A percentile compares a stretch with the other conserved stretches of the same genome.
Evolutionary conservation across 306 rosid species (phyloP).

Genomic region (Parietaria judaica): DNA sequence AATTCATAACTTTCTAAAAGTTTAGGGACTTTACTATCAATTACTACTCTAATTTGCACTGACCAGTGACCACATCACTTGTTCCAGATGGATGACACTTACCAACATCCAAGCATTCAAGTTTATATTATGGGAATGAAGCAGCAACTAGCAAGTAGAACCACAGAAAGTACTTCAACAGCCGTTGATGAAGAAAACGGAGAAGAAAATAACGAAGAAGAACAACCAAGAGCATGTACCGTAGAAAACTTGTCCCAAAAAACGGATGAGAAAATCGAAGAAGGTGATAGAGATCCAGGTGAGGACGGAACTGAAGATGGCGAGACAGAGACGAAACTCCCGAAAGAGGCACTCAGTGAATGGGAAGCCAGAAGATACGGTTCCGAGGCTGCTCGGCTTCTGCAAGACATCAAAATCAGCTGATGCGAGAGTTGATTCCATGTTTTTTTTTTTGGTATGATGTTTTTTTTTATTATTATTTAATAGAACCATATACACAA

Average conservation of each 20-base stretch:
- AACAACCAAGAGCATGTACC: constrained; percentile 11
- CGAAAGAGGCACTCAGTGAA: constrained; percentile 41
- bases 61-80: background rate
- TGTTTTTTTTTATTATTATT: too few relatives aligned
- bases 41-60: too few relatives aligned
- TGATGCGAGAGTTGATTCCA: constrained; percentile 5
- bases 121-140: constrained; percentile 60
- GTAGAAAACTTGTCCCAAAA: constrained; percentile 18
- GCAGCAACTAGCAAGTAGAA: constrained; percentile 18
- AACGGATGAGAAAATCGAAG: constrained; percentile 25
- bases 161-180: constrained; percentile 20
- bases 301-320: constrained; percentile 18
- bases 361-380: constrained; percentile 91
- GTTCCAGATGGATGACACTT: constrained; percentile 83
- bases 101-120: constrained; percentile 87
- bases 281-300: constrained; percentile 18
- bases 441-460: too few relatives aligned
- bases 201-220: constrained; percentile 22
- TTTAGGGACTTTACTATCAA: too few relatives aligned
- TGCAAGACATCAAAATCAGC: constrained; percentile 60
- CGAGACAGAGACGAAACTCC: constrained; percentile 20
- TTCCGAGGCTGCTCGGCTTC: constrained; percentile 77
- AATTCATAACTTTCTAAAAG: too few relatives aligned
- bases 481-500: too few relatives aligned
- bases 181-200: constrained; percentile 11